phyloP scores from a whole-genome alignment of 2,329 filamentous ascomycete genomes.

The Cladorrhinum sp. region DNA sequence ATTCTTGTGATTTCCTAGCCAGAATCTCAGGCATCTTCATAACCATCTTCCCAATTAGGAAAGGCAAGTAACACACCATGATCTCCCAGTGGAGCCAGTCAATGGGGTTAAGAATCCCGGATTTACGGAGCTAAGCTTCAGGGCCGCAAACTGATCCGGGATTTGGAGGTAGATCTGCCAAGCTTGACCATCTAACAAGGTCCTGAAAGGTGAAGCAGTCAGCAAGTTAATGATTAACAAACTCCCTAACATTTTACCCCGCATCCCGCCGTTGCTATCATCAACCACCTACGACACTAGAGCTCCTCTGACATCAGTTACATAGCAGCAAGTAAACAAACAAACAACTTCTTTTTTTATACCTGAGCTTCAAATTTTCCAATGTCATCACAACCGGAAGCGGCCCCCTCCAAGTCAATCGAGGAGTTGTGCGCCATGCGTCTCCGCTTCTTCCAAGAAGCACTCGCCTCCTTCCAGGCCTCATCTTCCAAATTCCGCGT shows the following conservation, averaged over 20 bases:
- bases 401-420: not conserved
- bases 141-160: not conserved
- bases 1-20: not conserved
- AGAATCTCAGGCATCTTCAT: not conserved
- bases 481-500: conserved; percentile 44
- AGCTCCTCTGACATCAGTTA: no score
- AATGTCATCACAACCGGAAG: not conserved
- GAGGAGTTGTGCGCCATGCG: not conserved
- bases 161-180: not conserved
- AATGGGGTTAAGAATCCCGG: not conserved
- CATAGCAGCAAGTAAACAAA: not conserved
- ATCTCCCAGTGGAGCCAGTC: not conserved
- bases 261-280: not conserved
- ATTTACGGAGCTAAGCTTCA: not conserved
- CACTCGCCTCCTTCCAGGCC: conserved; percentile 44
- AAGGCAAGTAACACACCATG: not conserved
- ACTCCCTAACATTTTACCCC: not conserved
- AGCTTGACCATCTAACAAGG: not conserved
- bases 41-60: not conserved
- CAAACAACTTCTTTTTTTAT: not conserved
- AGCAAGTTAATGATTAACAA: not conserved
- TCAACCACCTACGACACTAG: not conserved
- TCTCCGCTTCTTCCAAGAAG: conserved; percentile 41
- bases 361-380: not conserved
- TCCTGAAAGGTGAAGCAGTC: not conserved